Conservation (phyloP, 805 yeast genomes). For the Suhomyces emberorum region DNA sequence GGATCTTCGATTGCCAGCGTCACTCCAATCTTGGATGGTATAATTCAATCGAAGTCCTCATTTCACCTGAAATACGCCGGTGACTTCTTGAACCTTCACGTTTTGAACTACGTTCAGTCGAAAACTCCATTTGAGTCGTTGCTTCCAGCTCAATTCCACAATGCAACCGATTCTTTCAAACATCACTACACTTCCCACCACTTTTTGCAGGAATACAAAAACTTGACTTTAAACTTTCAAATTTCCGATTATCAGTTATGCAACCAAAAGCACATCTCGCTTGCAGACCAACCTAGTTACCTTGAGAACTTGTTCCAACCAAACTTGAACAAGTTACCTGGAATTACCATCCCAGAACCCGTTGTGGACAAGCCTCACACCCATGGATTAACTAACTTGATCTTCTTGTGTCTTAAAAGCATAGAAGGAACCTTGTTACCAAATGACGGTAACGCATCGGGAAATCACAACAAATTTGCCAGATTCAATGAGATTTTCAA, state of each 20-base stretch:
- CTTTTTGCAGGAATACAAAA: conserved; percentile 35
- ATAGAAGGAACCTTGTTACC: conserved; percentile 34
- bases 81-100: conserved; percentile 70
- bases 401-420: conserved; percentile 33
- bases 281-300: conserved; percentile 48
- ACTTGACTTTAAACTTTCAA: conserved; percentile 17
- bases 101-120: conserved; percentile 43
- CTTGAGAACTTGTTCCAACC: conserved; percentile 76
- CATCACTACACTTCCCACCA: conserved; percentile 35
- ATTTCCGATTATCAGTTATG: conserved; percentile 55
- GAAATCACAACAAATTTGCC: conserved; percentile 23
- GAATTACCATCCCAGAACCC: conserved; percentile 28
- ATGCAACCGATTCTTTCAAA: conserved; percentile 29
- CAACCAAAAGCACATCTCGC: conserved; percentile 41
- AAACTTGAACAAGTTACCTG: conserved; percentile 44
- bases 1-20: conserved; percentile 70
- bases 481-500: conserved; percentile 40
- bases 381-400: conserved; percentile 43
- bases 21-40: conserved; percentile 77
- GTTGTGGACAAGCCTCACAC: conserved; percentile 45
- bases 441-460: conserved; percentile 25
- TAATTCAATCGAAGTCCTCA: conserved; percentile 61
- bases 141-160: conserved; percentile 15
- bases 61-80: conserved; percentile 77
- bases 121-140: conserved; percentile 24